Percentiles rank a stretch among this genome's conserved stretches.
Evolutionary conservation across 352 stramenopile genomes (phyloP).

Genomic region (Globisporangium megalacanthum): DNA sequence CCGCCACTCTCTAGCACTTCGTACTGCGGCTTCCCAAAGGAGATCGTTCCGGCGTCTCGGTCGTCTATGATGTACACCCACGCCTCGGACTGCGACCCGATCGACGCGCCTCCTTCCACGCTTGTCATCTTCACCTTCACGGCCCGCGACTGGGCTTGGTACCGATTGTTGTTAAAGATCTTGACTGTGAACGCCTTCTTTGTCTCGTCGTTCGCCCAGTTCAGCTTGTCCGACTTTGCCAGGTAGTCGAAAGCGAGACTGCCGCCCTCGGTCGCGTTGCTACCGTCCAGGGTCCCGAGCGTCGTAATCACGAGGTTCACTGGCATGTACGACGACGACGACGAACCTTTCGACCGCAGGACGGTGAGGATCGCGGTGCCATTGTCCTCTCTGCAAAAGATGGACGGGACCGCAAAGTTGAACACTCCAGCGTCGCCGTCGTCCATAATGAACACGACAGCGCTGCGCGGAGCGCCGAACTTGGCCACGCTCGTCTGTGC

Average conservation of each 20-base stretch:
- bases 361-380: slow-evolving; percentile 51
- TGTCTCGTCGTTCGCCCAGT: slow-evolving; percentile 46
- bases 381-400: slow-evolving; percentile 67
- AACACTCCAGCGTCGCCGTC: slow-evolving; percentile 60
- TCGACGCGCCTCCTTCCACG: slow-evolving; percentile 48
- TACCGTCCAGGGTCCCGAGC: slow-evolving; percentile 25
- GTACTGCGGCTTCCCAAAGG: slow-evolving; percentile 48
- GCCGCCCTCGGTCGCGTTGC: slow-evolving; percentile 57
- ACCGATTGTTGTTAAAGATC: slow-evolving; percentile 68
- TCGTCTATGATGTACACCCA: slow-evolving; percentile 77
- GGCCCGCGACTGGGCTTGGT: slow-evolving; percentile 35
- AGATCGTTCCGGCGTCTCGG: slow-evolving; percentile 63
- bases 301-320: slow-evolving; percentile 49
- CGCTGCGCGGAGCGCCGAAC: slow-evolving; percentile 23
- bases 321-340: slow-evolving; percentile 53
- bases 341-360: slow-evolving; percentile 37
- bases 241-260: slow-evolving; percentile 67
- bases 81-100: slow-evolving; percentile 34
- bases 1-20: slow-evolving; percentile 51
- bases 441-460: slow-evolving; percentile 48
- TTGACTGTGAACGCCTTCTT: slow-evolving; percentile 54
- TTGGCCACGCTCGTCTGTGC: slow-evolving; percentile 26
- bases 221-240: slow-evolving; percentile 36
- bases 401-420: slow-evolving; percentile 42
- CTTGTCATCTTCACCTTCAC: slow-evolving; percentile 48